These are phyloP conservation scores for Uronychia setigera DNA, from an alignment of 73 alveolate genomes.

Conservation along the genomic window DNA sequence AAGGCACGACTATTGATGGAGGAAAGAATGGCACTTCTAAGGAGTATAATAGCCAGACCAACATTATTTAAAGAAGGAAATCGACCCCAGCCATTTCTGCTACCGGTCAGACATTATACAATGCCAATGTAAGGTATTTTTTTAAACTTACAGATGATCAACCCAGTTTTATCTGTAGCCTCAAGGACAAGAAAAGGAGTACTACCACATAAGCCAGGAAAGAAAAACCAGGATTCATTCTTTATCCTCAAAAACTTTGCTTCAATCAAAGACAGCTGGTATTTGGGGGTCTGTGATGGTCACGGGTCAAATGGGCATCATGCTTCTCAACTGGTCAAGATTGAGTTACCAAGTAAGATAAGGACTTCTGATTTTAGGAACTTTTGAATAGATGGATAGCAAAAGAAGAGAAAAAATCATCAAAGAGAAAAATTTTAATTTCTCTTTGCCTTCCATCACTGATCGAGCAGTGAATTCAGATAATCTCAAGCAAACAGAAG, in stretches of 20 bases:
- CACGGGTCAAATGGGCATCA: conserved; percentile 81
- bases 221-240: conserved; percentile 71
- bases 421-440: neutral
- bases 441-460: neutral
- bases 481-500: no score
- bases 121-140: neutral
- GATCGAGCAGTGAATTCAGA: no score
- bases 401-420: neutral
- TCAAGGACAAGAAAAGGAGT: neutral
- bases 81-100: neutral
- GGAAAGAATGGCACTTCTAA: no score
- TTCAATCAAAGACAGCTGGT: conserved; percentile 61
- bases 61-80: no score
- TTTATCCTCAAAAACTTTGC: conserved; percentile 50
- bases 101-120: neutral
- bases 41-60: no score
- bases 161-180: no score
- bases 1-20: no score
- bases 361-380: neutral
- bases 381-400: neutral
- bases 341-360: conserved; percentile 64
- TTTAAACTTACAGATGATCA: no score
- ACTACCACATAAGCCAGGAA: neutral
- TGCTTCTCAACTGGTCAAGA: conserved; percentile 54
- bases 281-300: conserved; percentile 74